These are phyloP conservation scores for Metschnikowia corniflorae DNA, from an alignment of 805 yeast species.

Conservation along the genomic window DNA sequence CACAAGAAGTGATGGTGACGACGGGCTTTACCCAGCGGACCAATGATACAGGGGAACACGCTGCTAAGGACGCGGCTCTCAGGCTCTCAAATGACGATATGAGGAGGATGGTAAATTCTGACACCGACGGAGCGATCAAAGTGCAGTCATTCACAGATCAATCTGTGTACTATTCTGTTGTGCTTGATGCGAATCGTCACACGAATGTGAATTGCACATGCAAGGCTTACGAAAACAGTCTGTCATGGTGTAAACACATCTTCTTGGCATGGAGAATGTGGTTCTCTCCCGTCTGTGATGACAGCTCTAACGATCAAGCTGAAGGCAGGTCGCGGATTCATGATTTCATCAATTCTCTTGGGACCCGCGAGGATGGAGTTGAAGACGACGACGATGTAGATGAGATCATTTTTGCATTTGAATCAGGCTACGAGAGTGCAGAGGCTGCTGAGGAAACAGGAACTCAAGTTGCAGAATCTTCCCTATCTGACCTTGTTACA, in stretches of 20 bases:
- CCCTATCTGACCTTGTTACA: background rate
- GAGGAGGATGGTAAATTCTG: background rate
- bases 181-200: background rate
- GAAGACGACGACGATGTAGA: background rate
- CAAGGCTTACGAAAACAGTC: background rate
- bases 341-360: background rate
- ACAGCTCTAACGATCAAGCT: background rate
- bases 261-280: background rate
- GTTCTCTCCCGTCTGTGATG: background rate
- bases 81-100: background rate
- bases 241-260: background rate
- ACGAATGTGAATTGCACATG: background rate
- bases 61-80: background rate
- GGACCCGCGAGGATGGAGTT: background rate
- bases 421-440: background rate
- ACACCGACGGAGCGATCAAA: background rate
- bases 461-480: background rate
- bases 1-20: background rate
- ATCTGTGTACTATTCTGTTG: background rate
- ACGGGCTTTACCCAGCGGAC: background rate
- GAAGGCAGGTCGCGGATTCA: background rate
- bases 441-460: background rate
- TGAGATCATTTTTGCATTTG: background rate
- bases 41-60: background rate
- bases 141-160: background rate